These are phyloP conservation scores for Talaromyces sp. DNA, from an alignment of 2,329 filamentous ascomycete genomes.

Conservation along the genomic window DNA sequence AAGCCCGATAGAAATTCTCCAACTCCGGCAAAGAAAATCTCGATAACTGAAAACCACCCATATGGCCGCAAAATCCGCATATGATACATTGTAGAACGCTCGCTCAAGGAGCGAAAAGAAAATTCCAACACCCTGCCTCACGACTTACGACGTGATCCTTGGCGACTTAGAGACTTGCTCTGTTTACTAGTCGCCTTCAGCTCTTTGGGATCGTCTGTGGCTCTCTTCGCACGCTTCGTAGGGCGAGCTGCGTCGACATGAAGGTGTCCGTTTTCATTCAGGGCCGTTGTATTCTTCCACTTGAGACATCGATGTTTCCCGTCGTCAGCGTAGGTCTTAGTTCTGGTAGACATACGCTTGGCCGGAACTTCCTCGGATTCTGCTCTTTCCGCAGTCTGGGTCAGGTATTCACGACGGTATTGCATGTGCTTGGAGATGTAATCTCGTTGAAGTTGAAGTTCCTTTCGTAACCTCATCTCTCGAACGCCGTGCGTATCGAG, in stretches of 20 bases:
- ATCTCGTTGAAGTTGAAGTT: constrained; percentile 70
- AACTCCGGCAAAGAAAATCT: constrained; percentile 1
- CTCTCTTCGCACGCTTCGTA: constrained; percentile 46
- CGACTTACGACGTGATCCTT: constrained; percentile 46
- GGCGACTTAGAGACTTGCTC: constrained; percentile 48
- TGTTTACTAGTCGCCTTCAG: constrained; percentile 42
- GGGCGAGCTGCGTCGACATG: constrained; percentile 55
- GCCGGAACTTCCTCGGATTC: constrained; percentile 43
- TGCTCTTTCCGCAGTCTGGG: constrained; percentile 46
- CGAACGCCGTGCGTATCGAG: constrained; percentile 81
- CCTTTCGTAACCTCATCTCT: constrained; percentile 81
- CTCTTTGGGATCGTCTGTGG: constrained; percentile 36
- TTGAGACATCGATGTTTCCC: constrained; percentile 56
- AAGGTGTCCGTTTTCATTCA: constrained; percentile 54
- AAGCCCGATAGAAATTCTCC: not conserved
- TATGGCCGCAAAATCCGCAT: not conserved
- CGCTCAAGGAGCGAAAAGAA: not conserved
- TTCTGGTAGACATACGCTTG: constrained; percentile 58
- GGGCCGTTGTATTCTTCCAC: constrained; percentile 61
- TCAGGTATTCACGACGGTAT: constrained; percentile 68
- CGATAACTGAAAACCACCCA: constrained; percentile 1
- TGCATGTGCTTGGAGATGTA: constrained; percentile 75
- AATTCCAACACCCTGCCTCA: not conserved
- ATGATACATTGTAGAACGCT: not conserved
- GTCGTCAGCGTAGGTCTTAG: constrained; percentile 54